Evolutionary conservation across 1,284 basidiomycete species (phyloP), one percentile per base, ranked within the genome.

Genomic region (Tremellales sp.): DNA sequence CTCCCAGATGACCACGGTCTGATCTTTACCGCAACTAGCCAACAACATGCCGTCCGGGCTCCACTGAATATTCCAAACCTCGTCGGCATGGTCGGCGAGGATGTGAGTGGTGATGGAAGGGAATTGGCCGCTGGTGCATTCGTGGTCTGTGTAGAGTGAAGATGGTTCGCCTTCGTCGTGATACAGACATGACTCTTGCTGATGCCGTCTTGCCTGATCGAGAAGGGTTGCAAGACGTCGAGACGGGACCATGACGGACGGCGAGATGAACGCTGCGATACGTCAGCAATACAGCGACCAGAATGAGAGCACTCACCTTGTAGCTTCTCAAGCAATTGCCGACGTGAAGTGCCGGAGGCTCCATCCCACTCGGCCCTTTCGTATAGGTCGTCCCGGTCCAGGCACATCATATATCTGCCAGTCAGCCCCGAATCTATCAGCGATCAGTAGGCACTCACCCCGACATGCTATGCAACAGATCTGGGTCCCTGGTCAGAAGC

Each of bases 61-160:
- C 89, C 93, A 98, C 67, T 86, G 86, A 53, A 97, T 75, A 63
- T 87, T 84, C 93, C 94, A 98, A 12, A 98, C 91, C 70, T 98
- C 91, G 66, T 97, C 89, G 12, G 79, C 80, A 72, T 98, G 94
- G 26, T 85, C 87, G 36, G 84, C 80, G 42, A 97, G 76, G 36
- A 92, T 84, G 22, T 86, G 84, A 2, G 89, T 90, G 7, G 87
- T 90, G 24, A 85, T 78, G 25, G 82, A 81, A 11, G 94, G 94
- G 76, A 98, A 97, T 35, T 81, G 80, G 39, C 82, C 80, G 63
- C 84, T 82, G 56, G 84, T 82, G 73, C 91, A 93, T 40, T 79
- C 75, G 70, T 96, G 90, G 69, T 98, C 90, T 44, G 80, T 80
- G 63, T 93, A 89, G 36, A 98, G 76, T 11, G 91, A 92, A 67